These are phyloP conservation scores for Eucommia ulmoides DNA, from an alignment of 257 asterid genomes.

Conservation along the genomic window DNA sequence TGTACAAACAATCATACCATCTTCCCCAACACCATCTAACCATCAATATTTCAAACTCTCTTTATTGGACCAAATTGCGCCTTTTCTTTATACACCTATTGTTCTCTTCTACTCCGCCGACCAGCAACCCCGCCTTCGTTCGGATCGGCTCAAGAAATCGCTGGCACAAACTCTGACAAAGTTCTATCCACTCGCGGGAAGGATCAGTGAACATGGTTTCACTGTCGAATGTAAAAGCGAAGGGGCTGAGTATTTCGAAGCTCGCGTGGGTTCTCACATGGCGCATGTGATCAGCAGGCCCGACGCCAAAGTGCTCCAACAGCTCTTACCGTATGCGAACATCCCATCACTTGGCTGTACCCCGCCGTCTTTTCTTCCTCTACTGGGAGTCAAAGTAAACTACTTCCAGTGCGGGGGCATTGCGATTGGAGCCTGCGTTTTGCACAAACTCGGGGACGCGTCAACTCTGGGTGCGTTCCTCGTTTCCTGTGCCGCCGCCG, in stretches of 20 bases:
- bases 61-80: constrained; percentile 30
- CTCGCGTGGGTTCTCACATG: constrained; percentile 4
- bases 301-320: background rate
- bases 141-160: constrained; percentile 8
- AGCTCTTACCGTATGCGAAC: constrained; percentile 10
- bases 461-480: too few relatives aligned
- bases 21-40: constrained; percentile 26
- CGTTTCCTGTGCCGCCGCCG: too few relatives aligned
- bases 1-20: constrained; percentile 27
- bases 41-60: constrained; percentile 19
- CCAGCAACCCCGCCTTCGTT: background rate
- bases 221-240: constrained; percentile 24
- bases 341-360: too few relatives aligned
- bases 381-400: too few relatives aligned
- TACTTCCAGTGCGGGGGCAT: constrained; percentile 17
- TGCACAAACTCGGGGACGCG: constrained; percentile 7
- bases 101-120: constrained; percentile 15
- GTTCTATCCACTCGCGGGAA: constrained; percentile 32
- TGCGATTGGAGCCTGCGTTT: background rate
- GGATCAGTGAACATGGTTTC: constrained; percentile 5
- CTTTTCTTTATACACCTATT: constrained; percentile 12
- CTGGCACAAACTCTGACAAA: constrained; percentile 18
- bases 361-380: too few relatives aligned
- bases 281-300: background rate
- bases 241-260: constrained; percentile 25